Evolutionary conservation across 805 yeast genomes (phyloP).

Genomic region (Candida maltosa): DNA sequence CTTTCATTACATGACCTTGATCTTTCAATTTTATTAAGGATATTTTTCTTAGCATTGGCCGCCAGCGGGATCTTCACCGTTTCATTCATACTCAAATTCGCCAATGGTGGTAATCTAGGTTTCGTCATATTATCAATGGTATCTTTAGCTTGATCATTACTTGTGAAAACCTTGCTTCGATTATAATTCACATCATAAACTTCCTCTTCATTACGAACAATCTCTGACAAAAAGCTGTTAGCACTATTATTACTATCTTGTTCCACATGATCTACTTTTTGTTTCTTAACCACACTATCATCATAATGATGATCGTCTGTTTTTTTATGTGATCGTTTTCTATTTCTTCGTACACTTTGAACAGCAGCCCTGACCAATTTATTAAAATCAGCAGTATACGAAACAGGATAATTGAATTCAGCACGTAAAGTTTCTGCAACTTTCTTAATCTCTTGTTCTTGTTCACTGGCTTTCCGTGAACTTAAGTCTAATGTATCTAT

Average conservation of each 20-base stretch:
- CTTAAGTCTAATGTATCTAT: conserved; percentile 71
- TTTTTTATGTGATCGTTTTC: conserved; percentile 55
- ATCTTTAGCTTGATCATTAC: conserved; percentile 38
- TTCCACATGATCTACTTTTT: not conserved
- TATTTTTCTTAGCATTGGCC: conserved; percentile 9
- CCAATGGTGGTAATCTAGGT: conserved; percentile 25
- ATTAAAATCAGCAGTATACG: conserved; percentile 71
- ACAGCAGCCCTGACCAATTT: conserved; percentile 89
- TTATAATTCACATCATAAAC: conserved; percentile 32
- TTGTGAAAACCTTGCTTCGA: conserved; percentile 22
- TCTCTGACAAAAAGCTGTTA: conserved; percentile 30
- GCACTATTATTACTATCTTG: not conserved
- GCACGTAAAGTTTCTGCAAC: conserved; percentile 75
- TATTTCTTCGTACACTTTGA: conserved; percentile 86
- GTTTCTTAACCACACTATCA: not conserved
- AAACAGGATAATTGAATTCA: conserved; percentile 71
- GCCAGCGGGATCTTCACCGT: conserved; percentile 4
- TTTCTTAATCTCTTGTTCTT: conserved; percentile 72
- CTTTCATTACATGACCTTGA: conserved; percentile 62
- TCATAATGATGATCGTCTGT: conserved; percentile 8
- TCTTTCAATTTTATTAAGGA: conserved; percentile 46
- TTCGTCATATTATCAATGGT: conserved; percentile 48
- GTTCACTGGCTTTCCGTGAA: conserved; percentile 84
- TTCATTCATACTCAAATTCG: conserved; percentile 5
- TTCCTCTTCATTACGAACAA: conserved; percentile 35